These are phyloP conservation scores for Fusarium udum DNA, from an alignment of 2,329 filamentous ascomycete species.

Conservation along the genomic window DNA sequence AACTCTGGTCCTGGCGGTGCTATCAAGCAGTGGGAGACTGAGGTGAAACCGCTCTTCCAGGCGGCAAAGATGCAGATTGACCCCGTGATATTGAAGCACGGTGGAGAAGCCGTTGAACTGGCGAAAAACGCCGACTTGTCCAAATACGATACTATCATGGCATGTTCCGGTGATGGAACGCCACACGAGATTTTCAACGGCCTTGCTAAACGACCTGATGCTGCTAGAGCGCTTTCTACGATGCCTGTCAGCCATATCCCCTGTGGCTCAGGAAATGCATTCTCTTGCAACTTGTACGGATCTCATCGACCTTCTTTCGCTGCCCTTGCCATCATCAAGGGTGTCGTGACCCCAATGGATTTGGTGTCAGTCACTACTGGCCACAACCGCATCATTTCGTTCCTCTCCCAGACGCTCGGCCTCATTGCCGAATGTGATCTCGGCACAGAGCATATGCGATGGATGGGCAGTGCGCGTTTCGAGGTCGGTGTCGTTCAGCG, in stretches of 20 bases:
- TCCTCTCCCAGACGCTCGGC: conserved; percentile 89
- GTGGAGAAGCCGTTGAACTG: conserved; percentile 82
- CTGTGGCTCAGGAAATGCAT: conserved; percentile 92
- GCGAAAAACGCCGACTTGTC: conserved; percentile 79
- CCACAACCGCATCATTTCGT: conserved; percentile 77
- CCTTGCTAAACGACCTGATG: conserved; percentile 79
- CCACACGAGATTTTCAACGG: conserved; percentile 97
- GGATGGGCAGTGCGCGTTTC: conserved; percentile 90
- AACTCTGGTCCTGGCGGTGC: conserved; percentile 86
- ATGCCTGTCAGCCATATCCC: conserved; percentile 88
- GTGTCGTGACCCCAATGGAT: conserved; percentile 83
- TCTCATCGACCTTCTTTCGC: conserved; percentile 79
- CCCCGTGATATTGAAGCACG: conserved; percentile 74
- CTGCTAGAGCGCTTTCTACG: conserved; percentile 75
- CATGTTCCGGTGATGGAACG: conserved; percentile 91
- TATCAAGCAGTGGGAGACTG: conserved; percentile 74
- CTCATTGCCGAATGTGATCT: conserved; percentile 92
- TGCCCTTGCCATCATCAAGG: conserved; percentile 87
- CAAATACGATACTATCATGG: conserved; percentile 84
- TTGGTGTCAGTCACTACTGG: conserved; percentile 89
- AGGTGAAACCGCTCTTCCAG: conserved; percentile 83
- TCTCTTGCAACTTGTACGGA: conserved; percentile 89
- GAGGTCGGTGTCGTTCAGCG: conserved; percentile 84
- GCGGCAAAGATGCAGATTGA: conserved; percentile 83
- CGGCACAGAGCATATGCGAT: conserved; percentile 88